A percentile compares a stretch with the other conserved stretches of the same genome.
Conservation (phyloP, 2,329 filamentous ascomycete genomes). For the Scopulariopsis brevicaulis region DNA sequence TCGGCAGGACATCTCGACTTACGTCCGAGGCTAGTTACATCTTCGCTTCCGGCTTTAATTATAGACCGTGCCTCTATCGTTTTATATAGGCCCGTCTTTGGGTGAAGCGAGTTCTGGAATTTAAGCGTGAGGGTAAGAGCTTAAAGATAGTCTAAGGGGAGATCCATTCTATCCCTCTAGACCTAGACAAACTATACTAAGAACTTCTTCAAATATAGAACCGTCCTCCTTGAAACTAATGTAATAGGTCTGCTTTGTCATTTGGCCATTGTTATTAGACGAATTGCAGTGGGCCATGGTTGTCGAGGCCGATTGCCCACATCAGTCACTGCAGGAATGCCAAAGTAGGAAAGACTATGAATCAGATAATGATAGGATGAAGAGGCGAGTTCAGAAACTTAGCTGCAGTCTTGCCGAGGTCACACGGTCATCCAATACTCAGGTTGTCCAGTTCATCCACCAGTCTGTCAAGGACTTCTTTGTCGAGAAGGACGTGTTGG, state of each 20-base stretch:
- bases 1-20: conserved; percentile 9
- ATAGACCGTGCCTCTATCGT: conserved; percentile 15
- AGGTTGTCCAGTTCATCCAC: conserved; percentile 20
- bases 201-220: conserved; percentile 11
- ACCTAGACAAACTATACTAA: conserved; percentile 14
- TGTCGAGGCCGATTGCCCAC: conserved; percentile 10
- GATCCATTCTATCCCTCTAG: conserved; percentile 10
- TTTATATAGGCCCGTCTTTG: conserved; percentile 23
- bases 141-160: conserved; percentile 10
- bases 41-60: conserved; percentile 10
- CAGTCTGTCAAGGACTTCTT: conserved; percentile 22
- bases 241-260: conserved; percentile 20
- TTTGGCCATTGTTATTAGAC: conserved; percentile 11
- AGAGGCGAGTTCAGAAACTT: conserved; percentile 10
- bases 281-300: conserved; percentile 20
- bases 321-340: conserved; percentile 11
- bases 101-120: conserved; percentile 8
- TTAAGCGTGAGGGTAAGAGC: conserved; percentile 6
- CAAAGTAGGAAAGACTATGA: conserved; percentile 8
- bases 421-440: neutral
- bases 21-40: neutral
- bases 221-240: conserved; percentile 13
- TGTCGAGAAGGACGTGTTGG: conserved; percentile 10
- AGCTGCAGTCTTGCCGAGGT: conserved; percentile 18
- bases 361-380: conserved; percentile 7